A percentile compares a stretch with the other conserved stretches of the same genome.
Evolutionary conservation across 306 rosid species (phyloP).

Genomic region (Dalbergia cultrata): DNA sequence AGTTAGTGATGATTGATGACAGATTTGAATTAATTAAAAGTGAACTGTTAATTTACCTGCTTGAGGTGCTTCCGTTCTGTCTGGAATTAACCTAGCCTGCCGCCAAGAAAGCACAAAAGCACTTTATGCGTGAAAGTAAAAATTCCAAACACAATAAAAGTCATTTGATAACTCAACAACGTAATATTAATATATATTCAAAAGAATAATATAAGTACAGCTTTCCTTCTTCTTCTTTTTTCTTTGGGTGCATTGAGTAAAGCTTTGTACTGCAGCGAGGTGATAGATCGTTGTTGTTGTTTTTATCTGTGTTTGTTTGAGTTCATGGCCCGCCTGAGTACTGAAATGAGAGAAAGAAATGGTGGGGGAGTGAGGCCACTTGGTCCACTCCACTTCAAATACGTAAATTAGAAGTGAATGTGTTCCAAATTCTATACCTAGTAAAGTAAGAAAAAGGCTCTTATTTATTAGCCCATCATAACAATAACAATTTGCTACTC

Average conservation of each 20-base stretch:
- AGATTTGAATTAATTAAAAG: constrained; percentile 38
- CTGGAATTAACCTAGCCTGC: neutral
- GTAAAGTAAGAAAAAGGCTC: neutral
- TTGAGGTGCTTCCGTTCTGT: neutral
- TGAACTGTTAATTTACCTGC: constrained; percentile 46
- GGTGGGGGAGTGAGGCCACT: neutral
- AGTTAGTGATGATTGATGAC: constrained; percentile 9
- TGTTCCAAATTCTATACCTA: constrained; percentile 3
- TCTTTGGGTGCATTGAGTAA: neutral
- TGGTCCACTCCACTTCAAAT: constrained; percentile 25
- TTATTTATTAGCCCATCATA: neutral
- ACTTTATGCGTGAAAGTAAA: neutral
- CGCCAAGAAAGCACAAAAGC: neutral
- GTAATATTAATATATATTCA: neutral
- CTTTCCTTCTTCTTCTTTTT: no score
- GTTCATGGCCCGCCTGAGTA: neutral
- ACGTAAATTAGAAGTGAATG: constrained; percentile 2
- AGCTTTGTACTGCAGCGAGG: neutral
- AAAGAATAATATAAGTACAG: neutral
- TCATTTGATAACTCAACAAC: neutral
- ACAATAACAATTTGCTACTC: neutral
- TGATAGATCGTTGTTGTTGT: constrained; percentile 23
- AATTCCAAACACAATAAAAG: neutral
- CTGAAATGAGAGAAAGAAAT: constrained; percentile 7
- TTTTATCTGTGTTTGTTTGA: neutral